Conservation (phyloP, 179 eudicot genomes). For the Spinacia oleracea region DNA sequence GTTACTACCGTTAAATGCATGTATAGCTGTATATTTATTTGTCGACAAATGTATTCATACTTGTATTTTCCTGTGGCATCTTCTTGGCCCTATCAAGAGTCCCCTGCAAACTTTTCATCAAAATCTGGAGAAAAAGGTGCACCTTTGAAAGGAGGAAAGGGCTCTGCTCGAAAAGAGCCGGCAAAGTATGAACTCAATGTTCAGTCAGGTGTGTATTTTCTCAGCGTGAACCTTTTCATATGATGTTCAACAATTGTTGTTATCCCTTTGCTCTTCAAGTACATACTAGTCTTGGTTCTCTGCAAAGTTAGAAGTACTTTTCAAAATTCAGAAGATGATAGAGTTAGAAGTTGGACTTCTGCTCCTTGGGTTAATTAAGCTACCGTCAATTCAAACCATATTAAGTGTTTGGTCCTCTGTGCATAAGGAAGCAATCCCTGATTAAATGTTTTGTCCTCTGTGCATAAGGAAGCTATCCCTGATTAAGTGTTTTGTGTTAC, state of each 20-base stretch:
- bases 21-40: too few species aligned
- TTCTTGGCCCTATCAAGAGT: constrained; percentile 19
- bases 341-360: background rate
- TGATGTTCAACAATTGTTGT: background rate
- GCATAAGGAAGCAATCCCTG: background rate
- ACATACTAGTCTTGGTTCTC: background rate
- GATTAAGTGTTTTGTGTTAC: background rate
- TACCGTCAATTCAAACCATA: background rate
- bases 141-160: constrained; percentile 56
- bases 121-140: constrained; percentile 52
- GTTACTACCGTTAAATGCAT: background rate
- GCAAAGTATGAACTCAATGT: constrained; percentile 47
- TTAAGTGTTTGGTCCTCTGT: background rate
- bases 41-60: background rate
- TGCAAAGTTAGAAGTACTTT: too few species aligned
- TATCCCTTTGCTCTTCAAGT: background rate
- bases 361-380: background rate
- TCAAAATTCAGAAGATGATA: background rate
- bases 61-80: background rate
- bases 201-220: constrained; percentile 56
- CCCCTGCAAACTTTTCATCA: constrained; percentile 23
- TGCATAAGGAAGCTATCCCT: constrained; percentile 4
- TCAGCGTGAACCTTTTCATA: background rate
- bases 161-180: constrained; percentile 45
- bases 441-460: background rate